These are phyloP conservation scores for Phytopythium delawarense DNA, from an alignment of 352 stramenopile species.

Conservation along the genomic window DNA sequence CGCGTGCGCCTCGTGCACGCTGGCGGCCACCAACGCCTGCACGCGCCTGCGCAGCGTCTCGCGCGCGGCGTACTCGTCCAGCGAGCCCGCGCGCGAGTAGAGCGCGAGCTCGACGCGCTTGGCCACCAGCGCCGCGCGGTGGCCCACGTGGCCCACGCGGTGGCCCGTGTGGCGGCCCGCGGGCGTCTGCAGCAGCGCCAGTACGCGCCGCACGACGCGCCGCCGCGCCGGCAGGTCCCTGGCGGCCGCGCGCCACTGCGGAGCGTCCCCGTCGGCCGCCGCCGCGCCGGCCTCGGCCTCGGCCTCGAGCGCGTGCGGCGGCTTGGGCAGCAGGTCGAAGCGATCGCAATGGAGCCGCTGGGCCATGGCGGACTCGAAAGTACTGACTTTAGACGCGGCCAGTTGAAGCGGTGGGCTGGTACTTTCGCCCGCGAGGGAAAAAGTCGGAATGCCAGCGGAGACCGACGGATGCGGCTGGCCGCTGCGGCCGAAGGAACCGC, in stretches of 20 bases:
- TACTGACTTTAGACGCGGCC: background rate
- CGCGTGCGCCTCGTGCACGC: constrained; percentile 56
- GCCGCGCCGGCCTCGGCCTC: constrained; percentile 6
- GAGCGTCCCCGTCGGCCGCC: background rate
- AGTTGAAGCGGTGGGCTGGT: background rate
- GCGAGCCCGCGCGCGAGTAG: constrained; percentile 59
- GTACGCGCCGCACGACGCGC: constrained; percentile 67
- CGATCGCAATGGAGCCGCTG: constrained; percentile 8
- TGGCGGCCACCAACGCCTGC: constrained; percentile 65
- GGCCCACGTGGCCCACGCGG: constrained; percentile 1
- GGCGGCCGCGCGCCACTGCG: constrained; percentile 48
- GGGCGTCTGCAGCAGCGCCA: constrained; percentile 41
- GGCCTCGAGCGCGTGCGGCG: constrained; percentile 7
- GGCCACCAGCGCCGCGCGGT: constrained; percentile 30
- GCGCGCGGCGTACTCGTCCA: constrained; percentile 68
- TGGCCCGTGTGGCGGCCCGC: constrained; percentile 6
- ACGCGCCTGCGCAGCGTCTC: constrained; percentile 64
- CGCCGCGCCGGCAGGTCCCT: constrained; percentile 55
- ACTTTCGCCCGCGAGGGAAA: constrained; percentile 3
- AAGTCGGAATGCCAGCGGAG: constrained; percentile 1
- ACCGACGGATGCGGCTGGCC: too few species aligned
- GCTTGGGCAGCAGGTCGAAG: constrained; percentile 11
- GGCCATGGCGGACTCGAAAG: background rate
- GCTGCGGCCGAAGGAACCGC: too few species aligned
- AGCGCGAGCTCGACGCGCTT: constrained; percentile 75